Base-by-base conservation (phyloP, 2,329 filamentous ascomycete species). In the Aspergillus ibericus region DNA sequence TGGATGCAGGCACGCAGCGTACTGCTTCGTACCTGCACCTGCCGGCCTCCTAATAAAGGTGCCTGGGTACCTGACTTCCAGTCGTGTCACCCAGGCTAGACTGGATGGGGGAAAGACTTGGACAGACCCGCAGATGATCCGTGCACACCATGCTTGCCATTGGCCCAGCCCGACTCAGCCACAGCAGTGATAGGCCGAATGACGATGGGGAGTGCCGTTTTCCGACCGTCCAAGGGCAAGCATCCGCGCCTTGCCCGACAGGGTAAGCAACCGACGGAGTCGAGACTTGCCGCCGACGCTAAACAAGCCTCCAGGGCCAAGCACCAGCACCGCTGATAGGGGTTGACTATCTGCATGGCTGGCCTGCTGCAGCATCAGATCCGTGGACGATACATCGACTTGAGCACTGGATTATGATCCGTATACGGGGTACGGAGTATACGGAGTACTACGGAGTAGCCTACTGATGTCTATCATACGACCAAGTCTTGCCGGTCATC, bases 121-220 rank as follows among this genome's bases (percentile, higher is more conserved):
- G 18, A 32, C 48, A n/a, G 32, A 44, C 48, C 44, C 50, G 47
- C 35, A 29, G 51, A 54, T 58, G 50, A 54, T 58, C 56, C 51
- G 56, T 58, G 56, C 56, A 50, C 27, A n/a, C 5, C 12, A 13
- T 12, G 12, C 2, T 22, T 50, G 4, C 50, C 1, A 58, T 58
- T 58, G 50, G 56, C 6, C 25, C 50, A 58, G 44, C 20, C 32
- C 29, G 42, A 40, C 55, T 58, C 49, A 51, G 49, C 55, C 55
- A 58, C 55, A 51, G 40, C 18, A 50, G 36, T 32, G 44, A 48
- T 48, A 48, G 44, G 44, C 44, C 44, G 44, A 29, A 48, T 48
- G 44, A n/a, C 27, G 44, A 32, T 32, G 15, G 44, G 27, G 44
- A 32, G 44, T 48, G 44, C 44, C 44, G 44, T 48, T 48, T 18